Base-by-base conservation (phyloP, 345 rosid species). In the Rhizophora apiculata region DNA sequence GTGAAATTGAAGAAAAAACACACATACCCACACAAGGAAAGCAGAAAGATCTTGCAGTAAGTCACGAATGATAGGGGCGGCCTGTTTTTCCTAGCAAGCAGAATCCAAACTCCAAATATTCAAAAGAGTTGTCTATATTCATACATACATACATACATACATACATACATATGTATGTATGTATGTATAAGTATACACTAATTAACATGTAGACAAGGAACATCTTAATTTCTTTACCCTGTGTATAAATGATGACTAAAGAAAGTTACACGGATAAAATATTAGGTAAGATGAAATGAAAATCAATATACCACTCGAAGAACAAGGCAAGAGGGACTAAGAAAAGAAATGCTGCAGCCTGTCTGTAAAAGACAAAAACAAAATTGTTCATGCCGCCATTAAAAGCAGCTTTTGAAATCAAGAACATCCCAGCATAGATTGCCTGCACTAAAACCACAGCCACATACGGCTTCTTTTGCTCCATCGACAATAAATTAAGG, bases 351-450 rank as follows among this genome's bases (percentile, higher is more conserved):
- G 97, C 98, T 1, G 74, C 68, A 15, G 98, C 94, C 66, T 93
- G 98, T 53, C 98, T 82, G 59, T 91, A 93, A 72, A 91, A 93
- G 54, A 89, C 83, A 62, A 94, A 91, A 68, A 94, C 83, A 60
- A 84, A 91, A 65, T 80, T 91, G 85, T 91, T 91, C 96, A 94
- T 86, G 15, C 98, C 98, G 0, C 82, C 87, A 73, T 88, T 79
- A 74, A 94, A 91, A 34, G 86, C 97, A 5, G 92, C 96, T 72
- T 94, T 94, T 52, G 98, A 94, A 78, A 94, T 73, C 83, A 94
- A 76, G 87, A 94, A 94, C 98, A 94, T 89, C 61, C 85, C 86
- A 10, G 95, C 79, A 64, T 89, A 94, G 52, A 94, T 87, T n/a
- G 84, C 66, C 69, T 94, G 98, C 37, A 91, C 77, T 16, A 87